Base-by-base conservation (phyloP, 2,329 filamentous ascomycete species). In the Lomentospora prolificans region DNA sequence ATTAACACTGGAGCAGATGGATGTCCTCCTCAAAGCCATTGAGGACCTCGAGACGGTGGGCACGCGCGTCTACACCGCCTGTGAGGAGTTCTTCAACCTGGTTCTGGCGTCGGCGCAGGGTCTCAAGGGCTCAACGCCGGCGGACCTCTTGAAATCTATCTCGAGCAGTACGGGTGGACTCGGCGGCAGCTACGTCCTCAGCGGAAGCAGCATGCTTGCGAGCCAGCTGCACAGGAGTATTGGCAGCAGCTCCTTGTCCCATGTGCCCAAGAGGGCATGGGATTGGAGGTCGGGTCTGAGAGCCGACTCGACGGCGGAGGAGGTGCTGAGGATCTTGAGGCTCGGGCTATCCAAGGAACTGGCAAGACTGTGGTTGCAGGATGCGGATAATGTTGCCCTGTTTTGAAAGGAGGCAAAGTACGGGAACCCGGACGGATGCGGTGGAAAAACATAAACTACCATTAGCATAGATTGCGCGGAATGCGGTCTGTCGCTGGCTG, bases 211-310 rank as follows among this genome's bases (percentile, higher is more conserved):
- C 30, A 82, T 91, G 73, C 72, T 91, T 33, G 81, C 77, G 8
- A 82, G 76, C 58, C 80, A 82, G 63, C 67, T 84, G 63, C 80
- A 79, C 64, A 80, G 80, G 61, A 85, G 81, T 10, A 75, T 83
- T 53, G 70, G 73, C n/a, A 81, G 79, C 5, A 71, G 70, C n/a
- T 70, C 77, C 55, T 69, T 75, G 5, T 70, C 67, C 3, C 65
- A 72, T 51, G 70, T 71, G 31, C 30, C 31, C 3, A 76, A 80
- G 60, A 74, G 86, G 55, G 82, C 82, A 10, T 90, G 87, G 87
- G 85, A 91, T 69, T 91, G 87, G 89, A 75, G 89, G 62, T 74
- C 73, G 68, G 88, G 87, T 84, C 73, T 95, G 86, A 85, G 74
- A 82, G 64, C 79, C 28, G 76, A 75, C 9, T 81, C 79, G 17